These are phyloP conservation scores for Candida nanaspora DNA, from an alignment of 805 yeast species.

Conservation along the genomic window DNA sequence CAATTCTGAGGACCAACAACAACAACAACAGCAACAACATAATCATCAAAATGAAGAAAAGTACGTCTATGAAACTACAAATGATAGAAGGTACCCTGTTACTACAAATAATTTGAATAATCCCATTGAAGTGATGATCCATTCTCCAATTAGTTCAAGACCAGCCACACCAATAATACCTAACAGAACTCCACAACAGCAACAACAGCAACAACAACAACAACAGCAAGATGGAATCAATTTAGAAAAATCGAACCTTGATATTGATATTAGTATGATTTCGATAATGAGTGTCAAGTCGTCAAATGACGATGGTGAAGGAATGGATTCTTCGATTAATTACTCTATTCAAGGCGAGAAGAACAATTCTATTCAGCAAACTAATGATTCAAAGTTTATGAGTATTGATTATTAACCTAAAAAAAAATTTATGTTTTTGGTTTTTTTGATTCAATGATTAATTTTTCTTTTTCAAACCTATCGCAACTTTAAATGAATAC, in stretches of 20 bases:
- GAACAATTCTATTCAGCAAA: not conserved
- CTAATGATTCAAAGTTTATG: not conserved
- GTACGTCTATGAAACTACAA: not conserved
- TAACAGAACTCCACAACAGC: not conserved
- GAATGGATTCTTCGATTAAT: not conserved
- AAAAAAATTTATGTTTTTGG: no score
- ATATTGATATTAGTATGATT: constrained; percentile 16
- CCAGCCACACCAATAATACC: not conserved
- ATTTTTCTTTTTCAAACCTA: no score
- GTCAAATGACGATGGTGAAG: not conserved
- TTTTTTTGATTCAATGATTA: no score
- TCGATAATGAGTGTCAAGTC: constrained; percentile 17
- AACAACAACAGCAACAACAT: constrained; percentile 1
- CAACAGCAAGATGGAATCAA: not conserved
- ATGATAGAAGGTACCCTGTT: not conserved
- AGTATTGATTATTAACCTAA: not conserved
- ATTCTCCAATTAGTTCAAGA: not conserved
- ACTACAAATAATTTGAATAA: not conserved
- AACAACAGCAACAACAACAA: not conserved
- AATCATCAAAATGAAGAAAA: not conserved
- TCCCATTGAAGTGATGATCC: not conserved
- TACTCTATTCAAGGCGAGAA: not conserved
- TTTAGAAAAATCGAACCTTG: not conserved
- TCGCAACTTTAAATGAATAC: no score
- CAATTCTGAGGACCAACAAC: constrained; percentile 5